A percentile compares a stretch with the other conserved stretches of the same genome.
These are phyloP conservation scores for Flaveria robusta DNA, from an alignment of 129 eudicot genomes.

Conservation along the genomic window DNA sequence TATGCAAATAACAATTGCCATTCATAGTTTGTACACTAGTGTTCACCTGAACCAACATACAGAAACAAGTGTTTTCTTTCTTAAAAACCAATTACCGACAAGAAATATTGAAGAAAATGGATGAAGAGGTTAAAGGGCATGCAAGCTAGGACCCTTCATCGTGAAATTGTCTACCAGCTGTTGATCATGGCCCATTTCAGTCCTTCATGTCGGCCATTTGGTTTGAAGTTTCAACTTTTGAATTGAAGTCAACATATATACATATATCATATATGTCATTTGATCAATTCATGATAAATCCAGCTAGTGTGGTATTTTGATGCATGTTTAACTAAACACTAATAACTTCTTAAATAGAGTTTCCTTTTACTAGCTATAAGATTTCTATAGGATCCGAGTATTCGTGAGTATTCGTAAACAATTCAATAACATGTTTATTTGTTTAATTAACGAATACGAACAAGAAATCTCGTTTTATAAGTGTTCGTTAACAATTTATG, in stretches of 20 bases:
- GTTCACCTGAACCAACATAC: not conserved
- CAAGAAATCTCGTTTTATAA: no score
- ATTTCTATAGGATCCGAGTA: no score
- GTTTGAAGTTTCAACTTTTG: not conserved
- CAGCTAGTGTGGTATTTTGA: no score
- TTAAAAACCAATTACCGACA: constrained; percentile 28
- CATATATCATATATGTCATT: not conserved
- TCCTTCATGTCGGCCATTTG: constrained; percentile 28
- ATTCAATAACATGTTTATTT: no score
- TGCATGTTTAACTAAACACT: no score
- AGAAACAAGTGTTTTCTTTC: not conserved
- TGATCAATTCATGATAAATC: not conserved
- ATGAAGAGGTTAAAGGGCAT: constrained; percentile 18
- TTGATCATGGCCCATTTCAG: constrained; percentile 29
- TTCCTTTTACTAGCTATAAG: no score
- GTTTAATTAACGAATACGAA: no score
- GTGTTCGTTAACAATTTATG: no score
- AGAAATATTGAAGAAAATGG: constrained; percentile 36
- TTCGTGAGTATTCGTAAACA: no score
- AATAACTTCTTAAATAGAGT: no score
- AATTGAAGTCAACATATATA: constrained; percentile 20
- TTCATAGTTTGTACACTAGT: not conserved
- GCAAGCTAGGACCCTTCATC: constrained; percentile 32
- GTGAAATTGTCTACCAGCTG: constrained; percentile 32
- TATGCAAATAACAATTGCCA: not conserved